These are phyloP conservation scores for Arthrobotrys conoides DNA, from an alignment of 2,329 filamentous ascomycete genomes.

Conservation along the genomic window DNA sequence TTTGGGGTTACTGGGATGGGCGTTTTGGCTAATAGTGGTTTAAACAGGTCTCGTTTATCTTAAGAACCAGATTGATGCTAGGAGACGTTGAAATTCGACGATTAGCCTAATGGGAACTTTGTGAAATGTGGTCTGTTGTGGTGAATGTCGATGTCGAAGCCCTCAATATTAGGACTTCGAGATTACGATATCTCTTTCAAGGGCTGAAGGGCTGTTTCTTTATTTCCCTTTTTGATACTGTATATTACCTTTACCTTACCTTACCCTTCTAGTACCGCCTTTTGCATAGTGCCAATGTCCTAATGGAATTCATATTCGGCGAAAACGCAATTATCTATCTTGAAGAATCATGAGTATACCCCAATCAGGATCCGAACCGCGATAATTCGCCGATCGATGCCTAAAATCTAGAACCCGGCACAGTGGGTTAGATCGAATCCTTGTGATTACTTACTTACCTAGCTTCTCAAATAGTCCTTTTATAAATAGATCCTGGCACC, in stretches of 20 bases:
- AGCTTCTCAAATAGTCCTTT: too few species aligned
- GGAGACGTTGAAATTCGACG: constrained; percentile 15
- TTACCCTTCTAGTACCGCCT: background rate
- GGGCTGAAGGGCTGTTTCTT: background rate
- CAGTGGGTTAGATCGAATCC: too few species aligned
- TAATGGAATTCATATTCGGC: background rate
- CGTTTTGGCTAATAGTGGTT: constrained; percentile 8
- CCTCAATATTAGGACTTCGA: too few species aligned
- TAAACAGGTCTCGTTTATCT: constrained; percentile 50
- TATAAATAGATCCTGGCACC: too few species aligned
- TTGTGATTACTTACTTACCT: too few species aligned
- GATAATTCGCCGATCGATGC: too few species aligned
- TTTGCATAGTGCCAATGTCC: background rate
- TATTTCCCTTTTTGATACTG: background rate
- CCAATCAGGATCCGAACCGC: too few species aligned
- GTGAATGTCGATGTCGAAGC: background rate
- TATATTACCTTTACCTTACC: background rate
- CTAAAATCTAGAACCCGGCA: too few species aligned
- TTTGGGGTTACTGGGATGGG: background rate
- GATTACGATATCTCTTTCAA: too few species aligned
- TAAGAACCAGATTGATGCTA: constrained; percentile 55
- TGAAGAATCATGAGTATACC: too few species aligned
- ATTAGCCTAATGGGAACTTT: too few species aligned
- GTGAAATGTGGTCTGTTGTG: background rate
- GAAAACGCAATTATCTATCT: too few species aligned